Evolutionary conservation across 129 eudicot species (phyloP).

Genomic region (Silybum marianum): DNA sequence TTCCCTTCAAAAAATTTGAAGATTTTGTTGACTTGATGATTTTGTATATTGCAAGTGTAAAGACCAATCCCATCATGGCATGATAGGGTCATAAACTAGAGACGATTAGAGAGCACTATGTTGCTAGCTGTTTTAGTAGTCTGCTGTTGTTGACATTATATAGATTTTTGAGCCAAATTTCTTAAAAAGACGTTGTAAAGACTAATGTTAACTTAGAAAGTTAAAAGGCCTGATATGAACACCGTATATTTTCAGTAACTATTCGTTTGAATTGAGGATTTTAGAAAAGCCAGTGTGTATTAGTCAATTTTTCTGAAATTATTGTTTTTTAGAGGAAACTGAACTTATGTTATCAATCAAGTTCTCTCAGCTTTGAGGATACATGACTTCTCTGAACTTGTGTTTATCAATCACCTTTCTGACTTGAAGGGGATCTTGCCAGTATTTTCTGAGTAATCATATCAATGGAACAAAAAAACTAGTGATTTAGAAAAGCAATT

Average conservation of each 20-base stretch:
- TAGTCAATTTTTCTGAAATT: not conserved
- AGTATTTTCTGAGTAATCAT: not conserved
- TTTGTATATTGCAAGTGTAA: no score
- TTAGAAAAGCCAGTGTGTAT: not conserved
- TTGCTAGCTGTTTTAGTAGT: not conserved
- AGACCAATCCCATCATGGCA: no score
- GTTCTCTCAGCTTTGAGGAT: not conserved
- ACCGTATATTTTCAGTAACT: not conserved
- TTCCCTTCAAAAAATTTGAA: not conserved
- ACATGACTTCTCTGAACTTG: not conserved
- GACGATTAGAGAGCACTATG: no score
- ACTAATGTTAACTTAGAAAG: not conserved
- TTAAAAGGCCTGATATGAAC: not conserved
- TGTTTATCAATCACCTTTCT: not conserved
- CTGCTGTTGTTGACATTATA: not conserved
- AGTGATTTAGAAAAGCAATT: not conserved
- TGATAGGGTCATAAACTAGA: no score
- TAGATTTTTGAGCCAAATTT: not conserved
- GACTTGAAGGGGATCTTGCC: not conserved
- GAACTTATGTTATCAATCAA: not conserved
- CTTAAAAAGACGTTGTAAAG: not conserved
- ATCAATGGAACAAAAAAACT: not conserved
- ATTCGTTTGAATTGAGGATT: not conserved
- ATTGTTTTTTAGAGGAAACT: not conserved
- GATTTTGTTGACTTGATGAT: slow-evolving; percentile 6